Percentiles rank a stretch among this genome's conserved stretches.
phyloP scores from a whole-genome alignment of 768 basidiomycete species.

The Sporobolomyces pararoseus region DNA sequence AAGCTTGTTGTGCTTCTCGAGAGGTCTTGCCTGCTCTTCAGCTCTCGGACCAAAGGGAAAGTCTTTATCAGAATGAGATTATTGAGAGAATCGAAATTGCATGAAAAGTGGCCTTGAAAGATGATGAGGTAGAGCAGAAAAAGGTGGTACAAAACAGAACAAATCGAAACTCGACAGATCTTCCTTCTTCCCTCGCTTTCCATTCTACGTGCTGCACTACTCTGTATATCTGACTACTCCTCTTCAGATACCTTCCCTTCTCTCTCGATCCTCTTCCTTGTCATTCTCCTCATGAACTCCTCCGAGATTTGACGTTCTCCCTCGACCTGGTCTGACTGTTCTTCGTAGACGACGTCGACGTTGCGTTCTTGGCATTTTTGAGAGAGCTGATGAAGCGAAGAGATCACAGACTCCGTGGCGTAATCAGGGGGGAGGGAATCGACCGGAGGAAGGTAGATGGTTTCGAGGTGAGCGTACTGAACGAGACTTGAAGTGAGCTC shows the following conservation, averaged over 20 bases:
- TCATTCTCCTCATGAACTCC: conserved; percentile 2
- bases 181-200: too few relatives aligned
- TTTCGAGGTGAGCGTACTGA: neutral
- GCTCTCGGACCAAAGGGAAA: too few relatives aligned
- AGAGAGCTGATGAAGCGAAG: neutral
- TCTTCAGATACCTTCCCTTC: neutral
- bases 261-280: neutral
- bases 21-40: too few relatives aligned
- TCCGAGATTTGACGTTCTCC: neutral
- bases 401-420: neutral
- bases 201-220: too few relatives aligned
- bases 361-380: neutral
- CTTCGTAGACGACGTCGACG: neutral
- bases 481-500: neutral
- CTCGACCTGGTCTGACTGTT: neutral
- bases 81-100: too few relatives aligned
- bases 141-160: too few relatives aligned
- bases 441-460: neutral
- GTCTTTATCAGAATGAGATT: too few relatives aligned
- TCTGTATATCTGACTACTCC: too few relatives aligned
- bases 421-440: neutral
- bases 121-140: too few relatives aligned
- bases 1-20: too few relatives aligned
- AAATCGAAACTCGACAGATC: too few relatives aligned
- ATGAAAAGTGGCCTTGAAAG: too few relatives aligned